A percentile compares a stretch with the other conserved stretches of the same genome.
Conservation (phyloP, 495 filamentous ascomycete species). For the Talaromyces proteolyticus region DNA sequence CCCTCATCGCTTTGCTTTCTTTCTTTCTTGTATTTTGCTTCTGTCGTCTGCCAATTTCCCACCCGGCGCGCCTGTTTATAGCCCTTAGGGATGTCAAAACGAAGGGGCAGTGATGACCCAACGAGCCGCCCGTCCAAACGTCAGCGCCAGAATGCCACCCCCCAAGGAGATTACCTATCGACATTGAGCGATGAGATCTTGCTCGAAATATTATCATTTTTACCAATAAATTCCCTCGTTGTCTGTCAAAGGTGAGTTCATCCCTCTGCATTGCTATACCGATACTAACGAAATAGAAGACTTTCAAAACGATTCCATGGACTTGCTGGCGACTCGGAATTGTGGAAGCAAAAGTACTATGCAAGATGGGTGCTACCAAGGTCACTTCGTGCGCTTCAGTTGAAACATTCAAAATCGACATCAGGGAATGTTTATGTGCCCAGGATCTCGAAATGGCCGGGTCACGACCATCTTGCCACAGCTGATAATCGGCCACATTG, state of each 20-base stretch:
- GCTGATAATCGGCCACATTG: constrained; percentile 57
- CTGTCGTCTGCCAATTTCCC: no score
- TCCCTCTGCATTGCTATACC: not conserved
- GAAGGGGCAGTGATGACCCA: constrained; percentile 18
- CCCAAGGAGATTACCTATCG: constrained; percentile 43
- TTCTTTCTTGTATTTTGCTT: no score
- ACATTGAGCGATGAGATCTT: constrained; percentile 82
- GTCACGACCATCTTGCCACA: constrained; percentile 54
- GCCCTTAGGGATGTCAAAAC: constrained; percentile 42
- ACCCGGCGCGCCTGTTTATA: no score
- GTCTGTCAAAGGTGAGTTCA: constrained; percentile 55
- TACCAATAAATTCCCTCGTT: constrained; percentile 62
- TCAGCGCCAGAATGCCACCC: constrained; percentile 15
- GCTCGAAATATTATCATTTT: constrained; percentile 73
- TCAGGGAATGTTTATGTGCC: constrained; percentile 60
- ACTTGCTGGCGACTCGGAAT: constrained; percentile 75
- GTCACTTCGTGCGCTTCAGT: constrained; percentile 67
- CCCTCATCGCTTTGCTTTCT: not conserved
- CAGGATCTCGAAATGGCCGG: constrained; percentile 76
- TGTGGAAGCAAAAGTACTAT: constrained; percentile 92
- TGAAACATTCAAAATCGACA: constrained; percentile 38
- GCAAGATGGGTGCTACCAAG: constrained; percentile 81
- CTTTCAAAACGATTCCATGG: constrained; percentile 71
- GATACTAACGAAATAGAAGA: constrained; percentile 27
- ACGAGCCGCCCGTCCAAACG: constrained; percentile 27